These are phyloP conservation scores for Davidsoniella neocaledoniae DNA, from an alignment of 2,329 filamentous ascomycete genomes.

Conservation along the genomic window DNA sequence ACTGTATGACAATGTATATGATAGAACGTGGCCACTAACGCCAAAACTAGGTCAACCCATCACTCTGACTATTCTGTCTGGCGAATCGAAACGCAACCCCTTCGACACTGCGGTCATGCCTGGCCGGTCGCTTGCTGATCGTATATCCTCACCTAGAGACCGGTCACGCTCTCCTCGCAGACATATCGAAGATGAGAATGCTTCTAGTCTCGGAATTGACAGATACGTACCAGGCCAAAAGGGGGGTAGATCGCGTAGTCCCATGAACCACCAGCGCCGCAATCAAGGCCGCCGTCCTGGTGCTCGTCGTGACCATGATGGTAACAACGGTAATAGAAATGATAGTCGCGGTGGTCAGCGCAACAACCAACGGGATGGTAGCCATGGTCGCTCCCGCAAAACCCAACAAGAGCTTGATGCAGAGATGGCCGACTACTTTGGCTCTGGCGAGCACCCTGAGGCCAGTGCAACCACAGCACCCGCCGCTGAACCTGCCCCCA, in stretches of 20 bases:
- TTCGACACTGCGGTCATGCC: constrained; percentile 40
- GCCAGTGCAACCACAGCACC: constrained; percentile 11
- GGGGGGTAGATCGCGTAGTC: constrained; percentile 39
- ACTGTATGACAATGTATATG: constrained; percentile 3
- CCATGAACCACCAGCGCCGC: constrained; percentile 20
- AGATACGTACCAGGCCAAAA: constrained; percentile 52
- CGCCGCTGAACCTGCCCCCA: neutral
- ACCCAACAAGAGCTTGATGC: constrained; percentile 84
- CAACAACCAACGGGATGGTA: constrained; percentile 10
- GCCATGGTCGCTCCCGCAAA: constrained; percentile 51
- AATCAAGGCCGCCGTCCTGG: constrained; percentile 34
- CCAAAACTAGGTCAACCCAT: constrained; percentile 54
- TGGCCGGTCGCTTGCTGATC: constrained; percentile 40
- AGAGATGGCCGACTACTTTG: constrained; percentile 94
- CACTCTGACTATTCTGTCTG: constrained; percentile 47
- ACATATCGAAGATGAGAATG: constrained; percentile 35
- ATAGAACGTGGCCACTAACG: neutral
- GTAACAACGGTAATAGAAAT: constrained; percentile 14
- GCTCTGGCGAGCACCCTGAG: constrained; percentile 15
- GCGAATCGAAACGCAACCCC: constrained; percentile 33
- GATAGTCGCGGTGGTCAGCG: constrained; percentile 22
- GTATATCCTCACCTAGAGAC: constrained; percentile 43
- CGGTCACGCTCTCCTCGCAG: constrained; percentile 42
- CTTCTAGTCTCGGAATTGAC: constrained; percentile 53
- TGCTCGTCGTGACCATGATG: constrained; percentile 25